Conservation (phyloP, 2,329 filamentous ascomycete genomes). For the Paecilomyces dactylethromorphus region DNA sequence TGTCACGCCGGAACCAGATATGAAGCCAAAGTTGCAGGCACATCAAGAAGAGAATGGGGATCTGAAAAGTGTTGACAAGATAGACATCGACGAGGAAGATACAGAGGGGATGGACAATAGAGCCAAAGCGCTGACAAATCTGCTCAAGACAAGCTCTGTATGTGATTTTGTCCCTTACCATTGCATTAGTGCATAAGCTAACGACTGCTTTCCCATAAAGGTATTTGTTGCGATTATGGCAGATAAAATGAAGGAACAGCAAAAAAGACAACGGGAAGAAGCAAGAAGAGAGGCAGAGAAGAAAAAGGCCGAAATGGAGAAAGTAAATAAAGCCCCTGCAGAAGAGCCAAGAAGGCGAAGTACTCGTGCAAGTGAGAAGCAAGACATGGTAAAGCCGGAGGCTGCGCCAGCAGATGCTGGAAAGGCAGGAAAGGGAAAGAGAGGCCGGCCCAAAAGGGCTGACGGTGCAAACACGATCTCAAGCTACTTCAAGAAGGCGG, state of each 20-base stretch:
- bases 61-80: background rate
- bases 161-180: constrained; percentile 3
- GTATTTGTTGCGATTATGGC: constrained; percentile 45
- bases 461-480: constrained; percentile 43
- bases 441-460: constrained; percentile 21
- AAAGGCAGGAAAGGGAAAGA: constrained; percentile 16
- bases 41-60: background rate
- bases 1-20: constrained; percentile 10
- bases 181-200: background rate
- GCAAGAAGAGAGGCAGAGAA: constrained; percentile 31
- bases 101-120: constrained; percentile 37
- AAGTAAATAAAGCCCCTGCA: constrained; percentile 16
- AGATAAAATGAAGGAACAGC: constrained; percentile 41
- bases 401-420: constrained; percentile 11
- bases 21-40: constrained; percentile 5
- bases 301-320: constrained; percentile 17
- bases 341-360: constrained; percentile 17
- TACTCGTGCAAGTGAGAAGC: constrained; percentile 24
- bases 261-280: constrained; percentile 38
- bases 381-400: constrained; percentile 10
- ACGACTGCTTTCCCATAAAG: constrained; percentile 14
- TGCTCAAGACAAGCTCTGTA: constrained; percentile 41
- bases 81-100: constrained; percentile 8
- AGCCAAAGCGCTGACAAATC: constrained; percentile 38
- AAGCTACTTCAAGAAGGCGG: constrained; percentile 55